Conservation (phyloP, 2,329 filamentous ascomycete genomes). For the Penicillium expansum region DNA sequence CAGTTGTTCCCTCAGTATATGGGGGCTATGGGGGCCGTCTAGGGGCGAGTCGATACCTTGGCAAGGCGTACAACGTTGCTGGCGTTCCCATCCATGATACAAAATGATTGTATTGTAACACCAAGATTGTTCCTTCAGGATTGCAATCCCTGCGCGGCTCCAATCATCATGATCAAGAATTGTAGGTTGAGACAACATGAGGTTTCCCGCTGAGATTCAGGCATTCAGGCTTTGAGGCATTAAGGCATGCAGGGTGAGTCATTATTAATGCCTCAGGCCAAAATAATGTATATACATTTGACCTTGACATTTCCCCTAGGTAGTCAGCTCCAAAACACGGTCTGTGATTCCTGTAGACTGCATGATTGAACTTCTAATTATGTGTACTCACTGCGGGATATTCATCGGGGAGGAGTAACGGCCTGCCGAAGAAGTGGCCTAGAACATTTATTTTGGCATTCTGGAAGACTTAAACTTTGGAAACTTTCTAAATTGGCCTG, state of each 20-base stretch:
- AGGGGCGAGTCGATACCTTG: neutral
- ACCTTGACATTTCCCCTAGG: neutral
- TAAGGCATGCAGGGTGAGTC: neutral
- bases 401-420: neutral
- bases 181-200: neutral
- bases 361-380: neutral
- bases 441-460: slow-evolving; percentile 1
- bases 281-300: neutral
- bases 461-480: slow-evolving; percentile 2
- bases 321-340: neutral
- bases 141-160: neutral
- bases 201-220: neutral
- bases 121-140: neutral
- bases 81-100: neutral
- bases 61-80: slow-evolving; percentile 1
- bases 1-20: neutral
- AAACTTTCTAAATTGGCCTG: neutral
- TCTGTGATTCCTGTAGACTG: neutral
- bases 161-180: neutral
- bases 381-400: neutral
- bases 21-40: neutral
- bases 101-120: neutral
- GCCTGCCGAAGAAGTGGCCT: neutral
- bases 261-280: neutral
- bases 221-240: neutral